Base-by-base conservation (phyloP, 225 moss, liverwort and hornwort species). In the Bryoerythrophyllum caledonicum region DNA sequence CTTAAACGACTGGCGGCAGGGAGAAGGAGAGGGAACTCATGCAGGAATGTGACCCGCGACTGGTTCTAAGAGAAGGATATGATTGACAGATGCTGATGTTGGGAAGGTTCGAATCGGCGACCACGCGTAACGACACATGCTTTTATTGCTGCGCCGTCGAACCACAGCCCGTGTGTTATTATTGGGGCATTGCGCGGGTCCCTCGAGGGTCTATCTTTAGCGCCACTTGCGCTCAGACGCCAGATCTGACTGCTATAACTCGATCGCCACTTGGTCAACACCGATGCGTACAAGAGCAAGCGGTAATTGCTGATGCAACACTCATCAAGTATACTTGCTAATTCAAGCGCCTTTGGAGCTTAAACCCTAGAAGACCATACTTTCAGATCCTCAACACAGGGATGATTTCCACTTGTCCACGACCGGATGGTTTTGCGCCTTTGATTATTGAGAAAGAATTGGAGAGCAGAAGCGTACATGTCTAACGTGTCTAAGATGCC, bases 101-200 rank as follows among this genome's bases (percentile, higher is more conserved):
- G 25, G 1, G 32, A 63, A 53, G 63, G 74, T 19, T 55, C 9
- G 70, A 53, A 64, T 74, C 73, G 73, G 62, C 63, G 62, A 49
- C 63, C 11, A 1, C 7, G 26, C 17, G 26, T 40, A 17, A 57
- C 57, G 24, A 57, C 57, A 57, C 24, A 13, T 30, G 9, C 24
- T 38, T 15, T 64, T 38, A 64, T 64, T 63, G 12, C 32, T 38
- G 21, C 17, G 46, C 63, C 24, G 35, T 37, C 25, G 61, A 44
- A 15, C 30, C 12, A 32, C 8, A 72, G 8, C 48, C 14, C 28
- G 12, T 2, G n/a, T 61, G 21, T 48, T 73, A 51, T 63, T 73
- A 63, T 63, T 61, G 73, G 62, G 19, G 23, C 61, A 34, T 17
- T 27, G 30, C 43, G 44, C 21, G 71, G 71, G 60, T 58, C 44